Evolutionary conservation across 768 basidiomycete genomes (phyloP).

Genomic region (Holtermanniella nyarrowii): DNA sequence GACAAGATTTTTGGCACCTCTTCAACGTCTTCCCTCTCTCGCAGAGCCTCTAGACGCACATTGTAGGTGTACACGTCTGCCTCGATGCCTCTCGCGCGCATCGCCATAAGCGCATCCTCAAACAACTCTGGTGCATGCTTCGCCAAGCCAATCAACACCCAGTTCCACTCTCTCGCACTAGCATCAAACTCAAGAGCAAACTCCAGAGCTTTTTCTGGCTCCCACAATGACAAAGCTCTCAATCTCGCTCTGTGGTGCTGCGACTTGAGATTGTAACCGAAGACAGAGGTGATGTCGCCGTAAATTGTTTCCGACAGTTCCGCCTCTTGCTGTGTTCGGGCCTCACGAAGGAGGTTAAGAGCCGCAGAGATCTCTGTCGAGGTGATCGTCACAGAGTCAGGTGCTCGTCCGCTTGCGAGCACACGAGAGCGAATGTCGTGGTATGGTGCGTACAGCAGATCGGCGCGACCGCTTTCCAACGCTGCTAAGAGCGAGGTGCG

Average conservation of each 20-base stretch:
- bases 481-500: neutral
- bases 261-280: neutral
- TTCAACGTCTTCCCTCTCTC: neutral
- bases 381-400: neutral
- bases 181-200: neutral
- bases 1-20: neutral
- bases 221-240: neutral
- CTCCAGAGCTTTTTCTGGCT: neutral
- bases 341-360: neutral
- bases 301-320: neutral
- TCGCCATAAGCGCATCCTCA: neutral
- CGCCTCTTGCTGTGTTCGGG: neutral
- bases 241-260: neutral
- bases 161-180: neutral
- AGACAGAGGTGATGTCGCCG: neutral
- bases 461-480: neutral
- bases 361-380: neutral
- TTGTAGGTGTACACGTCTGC: neutral
- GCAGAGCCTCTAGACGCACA: neutral
- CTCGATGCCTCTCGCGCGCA: neutral
- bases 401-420: too few species aligned
- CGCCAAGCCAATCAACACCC: neutral
- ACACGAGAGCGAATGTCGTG: neutral
- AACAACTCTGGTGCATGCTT: neutral
- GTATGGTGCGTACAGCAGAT: neutral